phyloP scores from a whole-genome alignment of 352 stramenopile species.

The Elongisporangium undulatum region DNA sequence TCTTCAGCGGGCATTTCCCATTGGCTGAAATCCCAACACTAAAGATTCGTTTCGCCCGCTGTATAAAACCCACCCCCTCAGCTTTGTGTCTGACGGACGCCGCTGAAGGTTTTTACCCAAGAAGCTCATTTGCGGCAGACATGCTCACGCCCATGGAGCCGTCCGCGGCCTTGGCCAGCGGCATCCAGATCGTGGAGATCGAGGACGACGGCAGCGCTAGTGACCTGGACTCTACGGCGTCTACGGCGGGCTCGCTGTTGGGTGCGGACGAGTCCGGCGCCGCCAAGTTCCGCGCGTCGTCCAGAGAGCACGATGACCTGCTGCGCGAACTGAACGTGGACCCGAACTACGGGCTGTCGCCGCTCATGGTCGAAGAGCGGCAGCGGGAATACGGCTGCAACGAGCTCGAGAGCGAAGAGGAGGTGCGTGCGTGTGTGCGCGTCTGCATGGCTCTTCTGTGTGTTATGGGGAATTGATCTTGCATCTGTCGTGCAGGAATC shows the following conservation, averaged over 20 bases:
- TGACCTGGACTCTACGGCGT: not conserved
- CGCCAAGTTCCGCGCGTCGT: slow-evolving; percentile 16
- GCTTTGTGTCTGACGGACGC: not conserved
- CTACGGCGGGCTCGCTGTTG: not conserved
- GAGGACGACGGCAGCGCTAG: not conserved
- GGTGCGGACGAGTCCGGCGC: not conserved
- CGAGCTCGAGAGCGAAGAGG: slow-evolving; percentile 63
- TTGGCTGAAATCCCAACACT: not conserved
- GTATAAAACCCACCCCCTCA: not conserved
- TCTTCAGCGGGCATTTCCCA: not conserved
- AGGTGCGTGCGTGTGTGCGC: slow-evolving; percentile 13
- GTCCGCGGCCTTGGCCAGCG: not conserved
- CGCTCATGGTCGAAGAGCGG: slow-evolving; percentile 47
- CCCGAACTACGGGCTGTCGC: slow-evolving; percentile 49
- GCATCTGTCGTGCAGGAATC: slow-evolving; percentile 33
- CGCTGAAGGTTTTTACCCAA: not conserved
- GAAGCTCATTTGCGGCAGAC: not conserved
- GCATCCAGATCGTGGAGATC: not conserved
- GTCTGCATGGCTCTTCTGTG: not conserved
- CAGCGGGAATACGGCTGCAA: slow-evolving; percentile 72
- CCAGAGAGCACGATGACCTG: slow-evolving; percentile 48
- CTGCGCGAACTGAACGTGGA: slow-evolving; percentile 65
- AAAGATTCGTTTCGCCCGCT: not conserved
- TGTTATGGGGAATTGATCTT: not conserved
- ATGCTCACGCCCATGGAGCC: not conserved